Conservation (phyloP, 139 green algal genomes). For the Limnomonas spitsbergensis region DNA sequence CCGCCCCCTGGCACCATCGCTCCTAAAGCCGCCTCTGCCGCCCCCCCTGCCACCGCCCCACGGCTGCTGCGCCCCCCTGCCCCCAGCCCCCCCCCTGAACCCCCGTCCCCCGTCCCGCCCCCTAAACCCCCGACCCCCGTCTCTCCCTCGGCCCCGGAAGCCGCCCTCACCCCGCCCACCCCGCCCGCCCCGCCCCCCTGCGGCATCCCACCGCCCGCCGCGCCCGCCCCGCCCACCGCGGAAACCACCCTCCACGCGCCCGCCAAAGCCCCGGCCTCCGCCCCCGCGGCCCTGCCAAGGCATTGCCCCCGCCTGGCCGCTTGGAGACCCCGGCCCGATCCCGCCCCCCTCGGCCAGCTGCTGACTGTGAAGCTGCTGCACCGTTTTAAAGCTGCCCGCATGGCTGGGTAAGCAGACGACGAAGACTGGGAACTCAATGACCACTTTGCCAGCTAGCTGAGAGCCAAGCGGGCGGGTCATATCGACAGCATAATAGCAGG, state of each 20-base stretch:
- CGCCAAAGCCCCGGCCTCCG: not conserved
- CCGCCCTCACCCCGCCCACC: not conserved
- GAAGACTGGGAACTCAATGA: slow-evolving; percentile 54
- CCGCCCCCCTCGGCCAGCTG: not conserved
- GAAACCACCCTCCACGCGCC: not conserved
- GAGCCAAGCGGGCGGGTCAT: slow-evolving; percentile 18
- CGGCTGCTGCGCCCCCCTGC: too few relatives aligned
- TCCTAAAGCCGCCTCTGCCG: too few relatives aligned
- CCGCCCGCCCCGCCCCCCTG: not conserved
- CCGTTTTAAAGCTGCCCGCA: slow-evolving; percentile 7
- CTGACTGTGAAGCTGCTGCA: not conserved
- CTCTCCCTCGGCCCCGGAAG: too few relatives aligned
- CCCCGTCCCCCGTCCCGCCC: too few relatives aligned
- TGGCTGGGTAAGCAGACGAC: slow-evolving; percentile 35
- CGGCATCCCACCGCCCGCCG: not conserved
- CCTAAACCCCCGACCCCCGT: too few relatives aligned
- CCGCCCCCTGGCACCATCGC: too few relatives aligned
- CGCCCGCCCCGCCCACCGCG: not conserved
- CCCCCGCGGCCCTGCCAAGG: not conserved
- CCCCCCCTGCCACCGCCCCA: too few relatives aligned
- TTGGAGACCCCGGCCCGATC: not conserved
- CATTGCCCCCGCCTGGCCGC: not conserved
- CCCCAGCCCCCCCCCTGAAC: too few relatives aligned
- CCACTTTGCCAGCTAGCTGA: slow-evolving; percentile 36
- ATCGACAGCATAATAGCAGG: slow-evolving; percentile 43